Evolutionary conservation across 2,329 filamentous ascomycete species (phyloP), one percentile per base, ranked within the genome.

Genomic region (Basipetospora sp.): DNA sequence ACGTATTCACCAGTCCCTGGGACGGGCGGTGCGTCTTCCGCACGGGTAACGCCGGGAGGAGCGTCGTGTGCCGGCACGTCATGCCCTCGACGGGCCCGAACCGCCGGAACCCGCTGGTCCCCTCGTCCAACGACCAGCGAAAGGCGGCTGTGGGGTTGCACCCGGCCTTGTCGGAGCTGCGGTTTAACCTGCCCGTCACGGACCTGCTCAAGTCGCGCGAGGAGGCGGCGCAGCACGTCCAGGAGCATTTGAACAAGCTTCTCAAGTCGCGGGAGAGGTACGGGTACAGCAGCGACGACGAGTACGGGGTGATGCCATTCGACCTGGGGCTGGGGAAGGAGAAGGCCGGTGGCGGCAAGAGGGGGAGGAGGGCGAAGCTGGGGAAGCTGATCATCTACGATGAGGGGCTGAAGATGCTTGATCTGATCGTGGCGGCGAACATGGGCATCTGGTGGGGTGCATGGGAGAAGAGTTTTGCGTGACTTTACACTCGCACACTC

Each of bases 391-490:
- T 96, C 36, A 70, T 98, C 27, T 74, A 86, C 48, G 77, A 88
- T 40, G 87, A 93, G 50, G 90, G 90, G 0, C 60, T 93, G 45
- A 93, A 93, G 63, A 96, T 98, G 88, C 58, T 96, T 49, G 90
- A 98, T 63, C 57, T 98, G 41, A 65, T 93, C 1, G 84, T 98
- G 15, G 84, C 88, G 4, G 81, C 86, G 9, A 94, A 94, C 52
- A 73, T 98, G 59, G 85, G 82, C 1, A 63, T 96, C 13, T 98
- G 87, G 84, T 96, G 88, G 87, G 77, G 77, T 48, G 76, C 82
- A 4, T 94, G 86, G 71, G 80, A 84, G 48, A 67, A 62, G 49
- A 65, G 58, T 51, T 60, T 59, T 42, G 6, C 22, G 22, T 25
- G 22, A 25, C 11, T 11, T 25, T 11, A 25, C n/a, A n/a, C n/a